Evolutionary conservation across 345 rosid species (phyloP).

Genomic region (Citrus sp.): DNA sequence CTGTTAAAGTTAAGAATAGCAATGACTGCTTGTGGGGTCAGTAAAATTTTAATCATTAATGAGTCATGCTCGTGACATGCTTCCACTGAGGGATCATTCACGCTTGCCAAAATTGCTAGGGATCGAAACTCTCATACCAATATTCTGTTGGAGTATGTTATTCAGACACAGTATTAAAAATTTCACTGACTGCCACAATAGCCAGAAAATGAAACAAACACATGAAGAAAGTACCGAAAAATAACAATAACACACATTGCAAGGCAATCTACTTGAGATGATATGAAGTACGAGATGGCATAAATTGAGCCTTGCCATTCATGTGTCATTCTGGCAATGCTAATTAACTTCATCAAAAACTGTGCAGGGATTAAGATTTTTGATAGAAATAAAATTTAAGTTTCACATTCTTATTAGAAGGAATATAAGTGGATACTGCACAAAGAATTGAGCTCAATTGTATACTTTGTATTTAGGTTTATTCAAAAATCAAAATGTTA

Average conservation of each 20-base stretch:
- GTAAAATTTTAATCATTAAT: not conserved
- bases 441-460: not conserved
- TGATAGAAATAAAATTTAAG: not conserved
- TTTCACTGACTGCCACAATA: too few relatives aligned
- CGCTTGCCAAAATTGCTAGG: not conserved
- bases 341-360: not conserved
- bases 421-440: not conserved
- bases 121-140: too few relatives aligned
- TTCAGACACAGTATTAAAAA: too few relatives aligned
- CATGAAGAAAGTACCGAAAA: too few relatives aligned
- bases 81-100: not conserved
- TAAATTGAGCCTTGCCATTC: not conserved
- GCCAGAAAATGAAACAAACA: too few relatives aligned
- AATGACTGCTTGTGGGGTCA: not conserved
- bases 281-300: not conserved
- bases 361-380: not conserved
- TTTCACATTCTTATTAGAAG: not conserved
- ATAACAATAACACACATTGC: not conserved
- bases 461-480: not conserved
- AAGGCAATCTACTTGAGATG: not conserved
- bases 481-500: not conserved
- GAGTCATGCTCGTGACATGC: not conserved
- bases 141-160: too few relatives aligned
- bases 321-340: not conserved
- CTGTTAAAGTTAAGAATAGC: not conserved